These are phyloP conservation scores for Agaricales sp. DNA, from an alignment of 1,284 basidiomycete genomes.

Conservation along the genomic window DNA sequence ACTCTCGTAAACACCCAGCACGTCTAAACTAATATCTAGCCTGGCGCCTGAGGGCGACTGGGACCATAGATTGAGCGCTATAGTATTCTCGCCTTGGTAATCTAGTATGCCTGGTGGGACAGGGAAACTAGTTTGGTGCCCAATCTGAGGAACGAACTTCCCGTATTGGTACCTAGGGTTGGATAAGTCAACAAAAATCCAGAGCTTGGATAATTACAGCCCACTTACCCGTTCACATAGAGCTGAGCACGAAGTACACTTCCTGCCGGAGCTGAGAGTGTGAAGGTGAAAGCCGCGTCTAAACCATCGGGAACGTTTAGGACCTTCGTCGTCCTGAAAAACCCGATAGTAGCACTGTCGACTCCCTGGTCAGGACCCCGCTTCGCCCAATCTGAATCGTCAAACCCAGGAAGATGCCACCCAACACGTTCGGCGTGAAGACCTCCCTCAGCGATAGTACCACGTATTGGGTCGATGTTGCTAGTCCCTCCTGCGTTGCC, in stretches of 20 bases:
- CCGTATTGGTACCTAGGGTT: slow-evolving; percentile 11
- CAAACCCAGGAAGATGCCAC: slow-evolving; percentile 42
- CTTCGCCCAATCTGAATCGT: slow-evolving; percentile 30
- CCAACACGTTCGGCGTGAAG: slow-evolving; percentile 36
- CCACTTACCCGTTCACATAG: slow-evolving; percentile 1
- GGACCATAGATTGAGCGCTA: slow-evolving; percentile 7
- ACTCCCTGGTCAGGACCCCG: slow-evolving; percentile 28
- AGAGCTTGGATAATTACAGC: background rate
- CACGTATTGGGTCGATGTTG: slow-evolving; percentile 3
- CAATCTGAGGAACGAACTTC: slow-evolving; percentile 12
- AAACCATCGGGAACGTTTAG: background rate
- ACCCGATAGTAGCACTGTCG: slow-evolving; percentile 29
- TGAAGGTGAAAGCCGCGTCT: background rate
- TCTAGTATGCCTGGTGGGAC: slow-evolving; percentile 7
- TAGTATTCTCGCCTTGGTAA: slow-evolving; percentile 6
- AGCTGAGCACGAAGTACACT: background rate
- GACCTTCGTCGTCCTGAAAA: slow-evolving; percentile 22
- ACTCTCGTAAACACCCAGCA: slow-evolving; percentile 11
- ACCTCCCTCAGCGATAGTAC: slow-evolving; percentile 25
- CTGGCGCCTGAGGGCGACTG: slow-evolving; percentile 6
- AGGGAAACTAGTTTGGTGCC: slow-evolving; percentile 8
- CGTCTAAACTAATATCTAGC: slow-evolving; percentile 9
- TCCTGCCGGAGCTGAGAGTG: background rate
- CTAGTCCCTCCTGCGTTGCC: slow-evolving; percentile 7
- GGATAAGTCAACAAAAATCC: background rate